Evolutionary conservation across 148 eudicot species (phyloP), one percentile per base, ranked within the genome.

Genomic region (Pouteria glomerata): DNA sequence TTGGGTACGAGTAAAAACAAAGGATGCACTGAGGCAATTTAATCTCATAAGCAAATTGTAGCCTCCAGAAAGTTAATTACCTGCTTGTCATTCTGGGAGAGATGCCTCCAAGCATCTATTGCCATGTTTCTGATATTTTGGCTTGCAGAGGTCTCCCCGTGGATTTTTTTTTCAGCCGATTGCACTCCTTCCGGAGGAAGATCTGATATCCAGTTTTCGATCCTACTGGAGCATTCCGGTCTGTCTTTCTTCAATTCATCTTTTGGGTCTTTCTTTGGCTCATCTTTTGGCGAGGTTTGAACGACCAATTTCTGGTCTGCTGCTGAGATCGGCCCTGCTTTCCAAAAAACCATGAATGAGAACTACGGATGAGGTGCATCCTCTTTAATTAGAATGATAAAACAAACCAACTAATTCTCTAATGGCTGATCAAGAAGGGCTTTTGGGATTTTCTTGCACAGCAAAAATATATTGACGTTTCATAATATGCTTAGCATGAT

Each of bases 181-280:
- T 65, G 27, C 80, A 73, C 69, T 82, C 88, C 65, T 69, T 50
- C 69, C n/a, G 72, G 52, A 77, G 53, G 60, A 77, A 85, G 50
- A 85, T 72, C 48, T 80, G 81, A 70, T 82, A 82, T n/a, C 75
- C 68, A 29, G 69, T 77, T 75, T 80, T 73, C 34, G 81, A 50
- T 66, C 70, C 73, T 24, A 37, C 1, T 5, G 87, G 87, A 59
- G 74, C 74, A 62, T 72, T 29, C 16, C 58, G 76, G 11, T 74
- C n/a, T n/a, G n/a, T n/a, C 71, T 35, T 51, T 67, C 61, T 24
- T 71, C 7, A 4, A n/a, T n/a, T n/a, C n/a, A n/a, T n/a, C n/a
- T n/a, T n/a, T n/a, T n/a, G n/a, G n/a, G n/a, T n/a, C n/a, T n/a
- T n/a, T n/a, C n/a, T n/a, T 37, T 21, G 76, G 63, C 47, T 69